Percentiles rank a stretch among this genome's conserved stretches.
These are phyloP conservation scores for Dictyostelium firmibasis DNA, from an alignment of 78 protist genomes.

Conservation along the genomic window DNA sequence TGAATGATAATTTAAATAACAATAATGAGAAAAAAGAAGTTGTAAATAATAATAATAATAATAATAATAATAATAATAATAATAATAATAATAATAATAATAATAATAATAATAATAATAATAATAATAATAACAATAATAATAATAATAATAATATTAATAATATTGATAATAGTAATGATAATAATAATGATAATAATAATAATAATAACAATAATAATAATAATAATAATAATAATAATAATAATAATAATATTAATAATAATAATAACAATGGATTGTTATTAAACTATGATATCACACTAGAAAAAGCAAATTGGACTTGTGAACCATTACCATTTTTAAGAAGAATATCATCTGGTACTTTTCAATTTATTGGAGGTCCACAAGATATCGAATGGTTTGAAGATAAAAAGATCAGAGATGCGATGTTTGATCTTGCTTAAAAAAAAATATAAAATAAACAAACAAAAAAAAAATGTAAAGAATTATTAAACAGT, in stretches of 20 bases:
- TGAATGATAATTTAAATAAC: neutral
- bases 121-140: neutral
- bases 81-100: neutral
- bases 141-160: too few species aligned
- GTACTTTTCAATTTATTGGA: constrained; percentile 29
- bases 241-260: neutral
- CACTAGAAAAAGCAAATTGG: constrained; percentile 37
- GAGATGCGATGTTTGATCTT: constrained; percentile 4
- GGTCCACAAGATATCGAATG: constrained; percentile 24
- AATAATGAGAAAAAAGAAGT: neutral
- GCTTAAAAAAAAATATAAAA: neutral
- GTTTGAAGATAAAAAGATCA: constrained; percentile 51
- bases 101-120: neutral
- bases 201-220: neutral
- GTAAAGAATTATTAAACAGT: neutral
- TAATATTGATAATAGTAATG: too few species aligned
- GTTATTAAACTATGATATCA: neutral
- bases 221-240: neutral
- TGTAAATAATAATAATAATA: neutral
- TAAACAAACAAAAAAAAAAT: neutral
- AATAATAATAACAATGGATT: neutral
- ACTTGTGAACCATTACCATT: constrained; percentile 24
- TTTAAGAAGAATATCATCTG: constrained; percentile 54
- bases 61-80: neutral
- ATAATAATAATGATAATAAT: neutral